These are phyloP conservation scores for Cercophora scortea DNA, from an alignment of 495 filamentous ascomycete genomes.

Conservation along the genomic window DNA sequence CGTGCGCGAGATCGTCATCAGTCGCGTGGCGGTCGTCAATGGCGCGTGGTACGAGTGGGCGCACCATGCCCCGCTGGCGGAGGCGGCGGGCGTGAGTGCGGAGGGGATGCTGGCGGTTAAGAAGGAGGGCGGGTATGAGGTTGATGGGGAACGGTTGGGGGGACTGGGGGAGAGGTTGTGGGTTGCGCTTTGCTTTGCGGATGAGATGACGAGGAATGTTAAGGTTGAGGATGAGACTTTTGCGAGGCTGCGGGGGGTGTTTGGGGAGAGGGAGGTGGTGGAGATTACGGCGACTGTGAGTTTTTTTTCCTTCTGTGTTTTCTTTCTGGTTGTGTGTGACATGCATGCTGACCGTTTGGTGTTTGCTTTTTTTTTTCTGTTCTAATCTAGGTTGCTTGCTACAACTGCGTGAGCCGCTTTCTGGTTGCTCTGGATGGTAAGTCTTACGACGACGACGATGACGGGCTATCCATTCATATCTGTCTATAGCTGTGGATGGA, in stretches of 20 bases:
- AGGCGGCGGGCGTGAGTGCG: slow-evolving; percentile 37
- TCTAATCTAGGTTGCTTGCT: slow-evolving; percentile 49
- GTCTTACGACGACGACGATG: slow-evolving; percentile 9
- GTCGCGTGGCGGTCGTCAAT: slow-evolving; percentile 66
- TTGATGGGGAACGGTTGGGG: slow-evolving; percentile 3
- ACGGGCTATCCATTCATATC: neutral
- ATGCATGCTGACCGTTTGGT: neutral
- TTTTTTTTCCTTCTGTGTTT: slow-evolving; percentile 3
- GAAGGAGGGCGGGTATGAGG: slow-evolving; percentile 3
- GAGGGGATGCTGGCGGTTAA: slow-evolving; percentile 38
- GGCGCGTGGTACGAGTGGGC: slow-evolving; percentile 73
- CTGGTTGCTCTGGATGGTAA: slow-evolving; percentile 73
- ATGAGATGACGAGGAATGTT: slow-evolving; percentile 66
- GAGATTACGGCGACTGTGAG: slow-evolving; percentile 68
- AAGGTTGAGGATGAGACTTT: slow-evolving; percentile 58
- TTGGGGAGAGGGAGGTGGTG: slow-evolving; percentile 61
- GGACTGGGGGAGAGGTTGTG: slow-evolving; percentile 49
- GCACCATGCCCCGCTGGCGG: slow-evolving; percentile 60
- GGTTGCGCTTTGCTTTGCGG: slow-evolving; percentile 61
- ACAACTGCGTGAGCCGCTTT: slow-evolving; percentile 83
- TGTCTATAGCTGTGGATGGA: neutral
- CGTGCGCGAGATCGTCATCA: slow-evolving; percentile 65
- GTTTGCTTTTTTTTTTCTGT: neutral
- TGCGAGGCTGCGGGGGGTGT: slow-evolving; percentile 46
- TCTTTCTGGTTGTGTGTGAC: neutral